Conservation (phyloP, 768 basidiomycete species). For the Tylopilus balloui region DNA sequence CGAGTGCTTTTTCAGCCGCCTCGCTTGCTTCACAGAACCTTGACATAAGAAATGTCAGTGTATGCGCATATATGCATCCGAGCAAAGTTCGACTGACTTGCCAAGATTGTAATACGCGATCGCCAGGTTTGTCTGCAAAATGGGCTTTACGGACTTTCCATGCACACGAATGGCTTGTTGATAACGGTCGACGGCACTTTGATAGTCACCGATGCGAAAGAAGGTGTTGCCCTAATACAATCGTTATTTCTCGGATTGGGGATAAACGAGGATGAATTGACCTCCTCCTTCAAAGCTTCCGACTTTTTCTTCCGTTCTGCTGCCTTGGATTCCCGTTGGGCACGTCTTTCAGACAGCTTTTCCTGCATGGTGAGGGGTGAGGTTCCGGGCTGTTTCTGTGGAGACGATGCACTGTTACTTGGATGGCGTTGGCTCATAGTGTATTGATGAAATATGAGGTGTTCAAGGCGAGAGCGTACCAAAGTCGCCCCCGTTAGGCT, state of each 20-base stretch:
- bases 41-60: background rate
- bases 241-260: conserved; percentile 9
- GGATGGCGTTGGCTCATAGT: background rate
- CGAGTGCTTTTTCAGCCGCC: conserved; percentile 25
- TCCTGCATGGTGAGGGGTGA: background rate
- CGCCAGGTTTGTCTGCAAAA: conserved; percentile 40
- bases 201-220: conserved; percentile 36
- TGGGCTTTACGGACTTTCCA: conserved; percentile 28
- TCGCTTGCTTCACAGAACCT: conserved; percentile 26
- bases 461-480: background rate
- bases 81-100: conserved; percentile 20
- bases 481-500: background rate
- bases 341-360: background rate
- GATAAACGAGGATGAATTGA: background rate
- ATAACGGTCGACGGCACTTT: conserved; percentile 37
- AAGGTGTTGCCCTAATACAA: conserved; percentile 36
- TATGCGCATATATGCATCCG: too few species aligned
- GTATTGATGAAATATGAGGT: too few species aligned
- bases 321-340: conserved; percentile 12
- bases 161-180: conserved; percentile 35
- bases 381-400: background rate
- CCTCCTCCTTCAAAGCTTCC: conserved; percentile 28
- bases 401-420: background rate
- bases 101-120: conserved; percentile 40
- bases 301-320: conserved; percentile 14